A percentile compares a stretch with the other conserved stretches of the same genome.
Evolutionary conservation across 148 eudicot genomes (phyloP).

Genomic region (Camellia sinensis): DNA sequence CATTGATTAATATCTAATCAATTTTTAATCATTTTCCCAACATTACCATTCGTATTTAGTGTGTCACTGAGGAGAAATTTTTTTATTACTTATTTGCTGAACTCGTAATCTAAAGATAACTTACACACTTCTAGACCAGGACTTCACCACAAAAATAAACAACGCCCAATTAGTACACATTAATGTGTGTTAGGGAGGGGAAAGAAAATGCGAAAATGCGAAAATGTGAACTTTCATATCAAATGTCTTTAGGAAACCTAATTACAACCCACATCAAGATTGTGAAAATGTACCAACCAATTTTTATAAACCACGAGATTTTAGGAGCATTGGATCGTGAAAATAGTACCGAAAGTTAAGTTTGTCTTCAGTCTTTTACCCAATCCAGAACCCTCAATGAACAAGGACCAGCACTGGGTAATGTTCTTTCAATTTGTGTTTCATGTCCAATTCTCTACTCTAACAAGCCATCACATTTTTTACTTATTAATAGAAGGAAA

Average conservation of each 20-base stretch:
- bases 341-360: not conserved
- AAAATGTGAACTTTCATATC: not conserved
- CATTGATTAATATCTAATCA: too few species aligned
- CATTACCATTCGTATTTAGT: too few species aligned
- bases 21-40: too few species aligned
- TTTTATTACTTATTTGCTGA: too few species aligned
- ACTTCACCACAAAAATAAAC: not conserved
- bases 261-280: not conserved
- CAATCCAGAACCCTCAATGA: not conserved
- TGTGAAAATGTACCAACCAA: not conserved
- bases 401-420: not conserved
- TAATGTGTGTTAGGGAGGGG: too few species aligned
- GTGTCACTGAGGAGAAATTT: too few species aligned
- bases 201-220: not conserved
- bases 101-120: not conserved
- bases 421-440: not conserved
- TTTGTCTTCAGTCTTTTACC: not conserved
- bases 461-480: not conserved
- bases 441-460: not conserved
- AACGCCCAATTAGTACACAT: not conserved
- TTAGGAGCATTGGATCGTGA: not conserved
- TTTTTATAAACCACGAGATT: not conserved
- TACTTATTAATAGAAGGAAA: not conserved
- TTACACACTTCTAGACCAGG: not conserved
- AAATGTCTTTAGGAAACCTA: not conserved